Evolutionary conservation across 2,329 filamentous ascomycete genomes (phyloP).

Genomic region (Clarireedia sp.): DNA sequence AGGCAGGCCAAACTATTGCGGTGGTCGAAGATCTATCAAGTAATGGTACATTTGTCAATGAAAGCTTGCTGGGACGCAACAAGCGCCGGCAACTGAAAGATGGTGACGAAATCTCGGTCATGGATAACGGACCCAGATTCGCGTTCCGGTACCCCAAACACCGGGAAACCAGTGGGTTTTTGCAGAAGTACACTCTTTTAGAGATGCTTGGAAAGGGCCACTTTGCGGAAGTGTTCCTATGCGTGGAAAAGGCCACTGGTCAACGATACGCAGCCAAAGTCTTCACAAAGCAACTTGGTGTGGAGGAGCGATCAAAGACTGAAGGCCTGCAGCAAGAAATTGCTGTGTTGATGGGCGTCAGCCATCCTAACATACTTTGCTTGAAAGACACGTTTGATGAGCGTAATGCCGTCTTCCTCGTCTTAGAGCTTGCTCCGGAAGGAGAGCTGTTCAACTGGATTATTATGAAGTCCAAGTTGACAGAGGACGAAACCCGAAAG

Average conservation of each 20-base stretch:
- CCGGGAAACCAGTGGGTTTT: slow-evolving; percentile 67
- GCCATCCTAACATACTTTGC: slow-evolving; percentile 85
- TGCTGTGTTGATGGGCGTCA: slow-evolving; percentile 93
- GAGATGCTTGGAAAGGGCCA: slow-evolving; percentile 90
- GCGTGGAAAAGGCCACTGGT: slow-evolving; percentile 77
- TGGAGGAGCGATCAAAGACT: slow-evolving; percentile 73
- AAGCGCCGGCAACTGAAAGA: slow-evolving; percentile 82
- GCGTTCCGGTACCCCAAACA: slow-evolving; percentile 83
- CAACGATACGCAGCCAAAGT: slow-evolving; percentile 86
- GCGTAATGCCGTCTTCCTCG: slow-evolving; percentile 78
- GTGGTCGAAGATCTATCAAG: slow-evolving; percentile 88
- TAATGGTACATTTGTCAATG: slow-evolving; percentile 95
- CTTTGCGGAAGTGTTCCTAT: slow-evolving; percentile 89
- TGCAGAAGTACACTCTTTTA: slow-evolving; percentile 76
- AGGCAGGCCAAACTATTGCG: slow-evolving; percentile 53
- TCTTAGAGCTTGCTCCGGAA: slow-evolving; percentile 83
- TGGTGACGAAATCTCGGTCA: slow-evolving; percentile 81
- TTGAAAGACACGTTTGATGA: slow-evolving; percentile 95
- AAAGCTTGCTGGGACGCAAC: slow-evolving; percentile 83
- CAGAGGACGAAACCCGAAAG: slow-evolving; percentile 74
- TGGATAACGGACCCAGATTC: slow-evolving; percentile 71
- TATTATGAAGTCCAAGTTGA: slow-evolving; percentile 80
- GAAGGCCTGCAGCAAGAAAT: slow-evolving; percentile 93
- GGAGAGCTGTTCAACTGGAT: slow-evolving; percentile 96
- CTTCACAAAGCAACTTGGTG: slow-evolving; percentile 78